Evolutionary conservation across 2,329 filamentous ascomycete species (phyloP), one percentile per base, ranked within the genome.

Genomic region (Acrodontium crateriforme): DNA sequence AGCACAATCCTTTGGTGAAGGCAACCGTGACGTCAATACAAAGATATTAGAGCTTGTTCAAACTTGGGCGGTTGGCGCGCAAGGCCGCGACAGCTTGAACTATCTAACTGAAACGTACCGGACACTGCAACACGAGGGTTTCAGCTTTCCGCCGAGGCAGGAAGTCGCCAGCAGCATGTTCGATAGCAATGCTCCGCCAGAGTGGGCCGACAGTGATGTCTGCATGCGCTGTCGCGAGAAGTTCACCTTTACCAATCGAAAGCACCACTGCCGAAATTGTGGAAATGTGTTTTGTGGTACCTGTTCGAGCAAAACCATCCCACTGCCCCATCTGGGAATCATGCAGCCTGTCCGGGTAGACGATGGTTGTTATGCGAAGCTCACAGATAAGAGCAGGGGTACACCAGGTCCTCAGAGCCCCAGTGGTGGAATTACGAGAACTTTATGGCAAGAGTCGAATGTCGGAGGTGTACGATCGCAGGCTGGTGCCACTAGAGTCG

Each of bases 191-290:
- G 89, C 89, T 77, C 89, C 89, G 7, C 89, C 89, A 1, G 89
- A 98, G 58, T 98, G 89, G 89, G 75, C 77, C 27, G 89, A 98
- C 57, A 94, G 87, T 8, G 89, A 98, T 47, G 87, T 98, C 17
- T 98, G 89, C 54, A 94, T 98, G 84, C 78, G 89, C 50, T 98
- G 89, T 54, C 75, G 89, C 42, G 94, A 87, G 9, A 60, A 83
- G 11, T 98, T 98, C 47, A 94, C 83, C 25, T 94, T 98, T 50
- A 98, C 87, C 31, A 98, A 98, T 54, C 77, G 89, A 47, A 98
- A 95, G 53, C 89, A 98, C 52, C 89, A 98, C 54, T 98, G 89
- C 49, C 76, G 89, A 40, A 98, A 98, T 54, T 98, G 89, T 49
- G 89, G 89, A 28, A 93, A 89, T 55, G 89, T 92, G 46, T 98